A percentile compares a stretch with the other conserved stretches of the same genome.
Evolutionary conservation across 345 rosid genomes (phyloP).

Genomic region (Mangifera indica): DNA sequence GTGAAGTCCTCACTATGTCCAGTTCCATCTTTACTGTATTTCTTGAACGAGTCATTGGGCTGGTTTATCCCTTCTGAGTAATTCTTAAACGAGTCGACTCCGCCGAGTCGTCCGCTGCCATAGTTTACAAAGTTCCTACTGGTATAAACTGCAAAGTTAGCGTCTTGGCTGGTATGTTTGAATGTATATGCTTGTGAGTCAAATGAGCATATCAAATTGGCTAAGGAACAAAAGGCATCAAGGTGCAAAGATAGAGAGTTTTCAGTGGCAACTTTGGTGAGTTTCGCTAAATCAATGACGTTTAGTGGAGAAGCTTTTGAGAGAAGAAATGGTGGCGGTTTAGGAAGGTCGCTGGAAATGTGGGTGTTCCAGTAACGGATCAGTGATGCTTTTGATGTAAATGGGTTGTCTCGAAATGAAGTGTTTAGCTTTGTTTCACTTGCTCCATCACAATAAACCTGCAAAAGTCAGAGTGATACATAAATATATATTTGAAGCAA

Average conservation of each 20-base stretch:
- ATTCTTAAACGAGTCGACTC: constrained; percentile 55
- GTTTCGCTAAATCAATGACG: constrained; percentile 43
- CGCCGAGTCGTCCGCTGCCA: constrained; percentile 37
- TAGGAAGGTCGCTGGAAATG: constrained; percentile 38
- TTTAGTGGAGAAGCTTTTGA: constrained; percentile 76
- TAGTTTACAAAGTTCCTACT: constrained; percentile 47
- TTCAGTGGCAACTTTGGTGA: constrained; percentile 43
- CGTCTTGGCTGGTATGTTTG: constrained; percentile 25
- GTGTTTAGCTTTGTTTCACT: neutral
- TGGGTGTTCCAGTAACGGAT: constrained; percentile 84
- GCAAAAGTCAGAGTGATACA: neutral
- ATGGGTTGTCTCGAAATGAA: constrained; percentile 42
- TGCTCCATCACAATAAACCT: constrained; percentile 19
- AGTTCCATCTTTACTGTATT: constrained; percentile 41
- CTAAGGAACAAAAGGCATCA: constrained; percentile 53
- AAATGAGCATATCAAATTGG: constrained; percentile 54
- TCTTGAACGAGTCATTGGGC: constrained; percentile 40
- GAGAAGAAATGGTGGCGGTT: constrained; percentile 51
- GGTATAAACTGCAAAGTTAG: constrained; percentile 45
- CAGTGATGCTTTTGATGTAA: constrained; percentile 65
- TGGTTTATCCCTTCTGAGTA: constrained; percentile 45
- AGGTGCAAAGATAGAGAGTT: constrained; percentile 47
- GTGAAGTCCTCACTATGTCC: constrained; percentile 41
- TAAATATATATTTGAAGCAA: neutral
- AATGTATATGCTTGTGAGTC: constrained; percentile 22